phyloP scores from a whole-genome alignment of 345 rosid species.

The Linum trigynum region DNA sequence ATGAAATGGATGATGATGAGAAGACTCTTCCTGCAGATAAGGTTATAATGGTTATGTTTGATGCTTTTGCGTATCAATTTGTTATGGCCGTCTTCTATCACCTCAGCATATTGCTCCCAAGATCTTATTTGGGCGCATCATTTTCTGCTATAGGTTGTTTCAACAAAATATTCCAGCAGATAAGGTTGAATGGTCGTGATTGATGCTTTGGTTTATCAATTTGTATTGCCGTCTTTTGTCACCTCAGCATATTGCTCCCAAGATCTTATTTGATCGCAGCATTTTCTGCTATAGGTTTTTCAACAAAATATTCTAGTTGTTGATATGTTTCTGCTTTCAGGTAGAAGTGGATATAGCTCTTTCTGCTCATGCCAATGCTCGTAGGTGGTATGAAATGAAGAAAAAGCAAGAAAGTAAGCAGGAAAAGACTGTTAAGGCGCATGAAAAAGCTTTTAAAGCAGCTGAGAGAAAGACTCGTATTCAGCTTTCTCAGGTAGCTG shows the following conservation, averaged over 20 bases:
- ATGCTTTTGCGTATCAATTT: neutral
- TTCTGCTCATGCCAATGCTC: constrained; percentile 94
- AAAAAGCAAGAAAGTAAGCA: constrained; percentile 91
- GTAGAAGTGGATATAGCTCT: constrained; percentile 95
- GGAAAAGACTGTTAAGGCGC: constrained; percentile 87
- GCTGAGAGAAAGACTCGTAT: constrained; percentile 92
- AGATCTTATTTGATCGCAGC: no score
- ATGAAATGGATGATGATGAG: constrained; percentile 98
- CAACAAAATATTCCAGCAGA: no score
- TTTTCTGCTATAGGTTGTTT: no score
- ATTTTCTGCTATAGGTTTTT: no score
- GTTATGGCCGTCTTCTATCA: no score
- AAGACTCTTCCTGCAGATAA: constrained; percentile 89
- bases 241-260: no score
- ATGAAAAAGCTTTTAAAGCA: constrained; percentile 92
- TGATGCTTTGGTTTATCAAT: no score
- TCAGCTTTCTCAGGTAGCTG: constrained; percentile 80
- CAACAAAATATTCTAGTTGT: neutral
- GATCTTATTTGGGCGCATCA: no score
- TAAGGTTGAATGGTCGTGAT: no score
- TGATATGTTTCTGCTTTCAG: constrained; percentile 23
- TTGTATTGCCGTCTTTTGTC: no score
- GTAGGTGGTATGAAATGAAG: constrained; percentile 89
- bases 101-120: no score
- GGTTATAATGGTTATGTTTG: constrained; percentile 29